These are phyloP conservation scores for Vaccinium corymbosum DNA, from an alignment of 148 eudicot species.

Conservation along the genomic window DNA sequence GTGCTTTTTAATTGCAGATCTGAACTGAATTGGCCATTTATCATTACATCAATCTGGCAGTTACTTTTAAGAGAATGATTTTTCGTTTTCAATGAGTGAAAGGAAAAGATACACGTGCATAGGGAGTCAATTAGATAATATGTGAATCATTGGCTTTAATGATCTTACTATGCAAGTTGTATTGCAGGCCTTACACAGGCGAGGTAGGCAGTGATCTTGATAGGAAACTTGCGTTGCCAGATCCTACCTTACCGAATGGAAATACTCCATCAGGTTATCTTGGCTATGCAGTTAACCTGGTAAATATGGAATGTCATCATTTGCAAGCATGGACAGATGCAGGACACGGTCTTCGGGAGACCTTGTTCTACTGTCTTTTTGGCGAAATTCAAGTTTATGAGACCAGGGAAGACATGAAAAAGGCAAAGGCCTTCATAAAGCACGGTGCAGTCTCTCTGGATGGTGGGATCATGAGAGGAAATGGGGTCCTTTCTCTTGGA, in stretches of 20 bases:
- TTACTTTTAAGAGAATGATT: not conserved
- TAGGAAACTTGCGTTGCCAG: slow-evolving; percentile 37
- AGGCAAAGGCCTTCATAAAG: slow-evolving; percentile 37
- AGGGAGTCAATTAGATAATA: not conserved
- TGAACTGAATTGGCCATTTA: not conserved
- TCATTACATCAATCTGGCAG: not conserved
- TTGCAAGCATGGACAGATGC: slow-evolving; percentile 24
- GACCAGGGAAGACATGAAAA: slow-evolving; percentile 41
- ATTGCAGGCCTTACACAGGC: slow-evolving; percentile 36
- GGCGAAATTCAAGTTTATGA: slow-evolving; percentile 69
- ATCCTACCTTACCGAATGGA: slow-evolving; percentile 46
- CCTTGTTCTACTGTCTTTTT: slow-evolving; percentile 60
- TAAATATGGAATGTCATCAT: slow-evolving; percentile 29
- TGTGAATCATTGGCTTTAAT: not conserved
- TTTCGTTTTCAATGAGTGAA: not conserved
- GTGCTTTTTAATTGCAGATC: slow-evolving; percentile 8
- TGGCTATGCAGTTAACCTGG: slow-evolving; percentile 69
- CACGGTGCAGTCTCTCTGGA: slow-evolving; percentile 68
- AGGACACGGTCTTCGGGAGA: slow-evolving; percentile 63
- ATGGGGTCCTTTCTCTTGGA: slow-evolving; percentile 48
- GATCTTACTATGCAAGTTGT: not conserved
- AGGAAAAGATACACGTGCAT: not conserved
- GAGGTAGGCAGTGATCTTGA: slow-evolving; percentile 26
- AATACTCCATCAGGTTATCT: slow-evolving; percentile 43
- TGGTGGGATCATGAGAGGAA: slow-evolving; percentile 55